Percentiles rank a stretch among this genome's conserved stretches.
phyloP scores from a whole-genome alignment of 2,329 filamentous ascomycete genomes.

The Corniculantispora saksenae region DNA sequence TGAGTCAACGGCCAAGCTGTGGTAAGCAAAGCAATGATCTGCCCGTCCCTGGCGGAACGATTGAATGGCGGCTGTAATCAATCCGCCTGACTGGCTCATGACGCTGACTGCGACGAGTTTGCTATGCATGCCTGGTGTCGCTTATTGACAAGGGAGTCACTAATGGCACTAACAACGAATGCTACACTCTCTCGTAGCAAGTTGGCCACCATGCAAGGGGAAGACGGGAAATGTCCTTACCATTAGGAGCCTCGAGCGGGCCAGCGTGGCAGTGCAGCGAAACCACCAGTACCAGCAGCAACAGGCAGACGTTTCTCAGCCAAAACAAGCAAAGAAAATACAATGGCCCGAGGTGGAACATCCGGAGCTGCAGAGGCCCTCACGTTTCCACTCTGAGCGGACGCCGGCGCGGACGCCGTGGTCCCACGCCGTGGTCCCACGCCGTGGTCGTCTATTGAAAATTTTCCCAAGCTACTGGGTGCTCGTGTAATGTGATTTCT shows the following conservation, averaged over 20 bases:
- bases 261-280: constrained; percentile 4
- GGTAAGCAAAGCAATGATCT: no score
- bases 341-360: constrained; percentile 1
- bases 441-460: neutral
- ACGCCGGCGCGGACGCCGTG: neutral
- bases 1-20: constrained; percentile 3
- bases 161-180: no score
- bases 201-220: no score
- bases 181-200: no score
- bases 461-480: no score
- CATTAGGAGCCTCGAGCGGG: no score
- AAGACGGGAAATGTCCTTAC: no score
- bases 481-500: neutral
- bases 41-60: no score
- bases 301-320: neutral
- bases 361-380: neutral
- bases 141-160: neutral
- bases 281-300: no score
- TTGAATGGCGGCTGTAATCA: neutral
- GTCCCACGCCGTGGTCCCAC: neutral
- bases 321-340: neutral
- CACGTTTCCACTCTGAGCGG: neutral
- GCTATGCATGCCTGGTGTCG: no score
- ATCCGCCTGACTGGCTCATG: constrained; percentile 1
- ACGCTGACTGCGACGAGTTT: neutral